phyloP scores from a whole-genome alignment of 2,329 filamentous ascomycete genomes.

The Monilinia fructigena region DNA sequence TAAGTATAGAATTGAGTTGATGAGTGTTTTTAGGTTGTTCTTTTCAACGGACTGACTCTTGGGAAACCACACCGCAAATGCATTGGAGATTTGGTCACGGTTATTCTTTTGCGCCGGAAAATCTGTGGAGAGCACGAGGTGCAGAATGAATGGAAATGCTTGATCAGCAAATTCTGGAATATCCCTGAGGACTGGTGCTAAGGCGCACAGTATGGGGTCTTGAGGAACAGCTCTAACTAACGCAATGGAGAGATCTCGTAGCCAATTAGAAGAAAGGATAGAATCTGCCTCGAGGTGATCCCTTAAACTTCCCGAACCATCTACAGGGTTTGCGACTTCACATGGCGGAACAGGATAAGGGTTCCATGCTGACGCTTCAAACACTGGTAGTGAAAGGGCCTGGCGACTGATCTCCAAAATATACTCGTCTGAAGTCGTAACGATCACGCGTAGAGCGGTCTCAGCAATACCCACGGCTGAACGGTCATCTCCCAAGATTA shows the following conservation, averaged over 20 bases:
- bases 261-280: slow-evolving; percentile 56
- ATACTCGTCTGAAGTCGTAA: slow-evolving; percentile 46
- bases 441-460: slow-evolving; percentile 55
- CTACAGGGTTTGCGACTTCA: slow-evolving; percentile 40
- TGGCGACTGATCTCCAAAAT: slow-evolving; percentile 52
- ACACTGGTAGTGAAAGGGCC: slow-evolving; percentile 52
- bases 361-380: slow-evolving; percentile 56
- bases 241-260: slow-evolving; percentile 58
- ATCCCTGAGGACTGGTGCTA: slow-evolving; percentile 63
- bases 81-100: slow-evolving; percentile 63
- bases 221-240: slow-evolving; percentile 59
- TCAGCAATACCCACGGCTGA: slow-evolving; percentile 59
- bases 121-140: slow-evolving; percentile 73
- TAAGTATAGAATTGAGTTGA: slow-evolving; percentile 84
- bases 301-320: slow-evolving; percentile 20
- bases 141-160: slow-evolving; percentile 79
- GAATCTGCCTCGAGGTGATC: slow-evolving; percentile 26
- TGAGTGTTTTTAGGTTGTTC: slow-evolving; percentile 67
- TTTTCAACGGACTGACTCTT: slow-evolving; percentile 47
- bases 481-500: slow-evolving; percentile 59
- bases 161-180: slow-evolving; percentile 70
- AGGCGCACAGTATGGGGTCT: slow-evolving; percentile 66
- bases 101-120: slow-evolving; percentile 58
- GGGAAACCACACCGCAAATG: slow-evolving; percentile 63
- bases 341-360: slow-evolving; percentile 56